A percentile compares a stretch with the other conserved stretches of the same genome.
Evolutionary conservation across 495 filamentous ascomycete species (phyloP).

Genomic region (Chaetomidium leptoderma): DNA sequence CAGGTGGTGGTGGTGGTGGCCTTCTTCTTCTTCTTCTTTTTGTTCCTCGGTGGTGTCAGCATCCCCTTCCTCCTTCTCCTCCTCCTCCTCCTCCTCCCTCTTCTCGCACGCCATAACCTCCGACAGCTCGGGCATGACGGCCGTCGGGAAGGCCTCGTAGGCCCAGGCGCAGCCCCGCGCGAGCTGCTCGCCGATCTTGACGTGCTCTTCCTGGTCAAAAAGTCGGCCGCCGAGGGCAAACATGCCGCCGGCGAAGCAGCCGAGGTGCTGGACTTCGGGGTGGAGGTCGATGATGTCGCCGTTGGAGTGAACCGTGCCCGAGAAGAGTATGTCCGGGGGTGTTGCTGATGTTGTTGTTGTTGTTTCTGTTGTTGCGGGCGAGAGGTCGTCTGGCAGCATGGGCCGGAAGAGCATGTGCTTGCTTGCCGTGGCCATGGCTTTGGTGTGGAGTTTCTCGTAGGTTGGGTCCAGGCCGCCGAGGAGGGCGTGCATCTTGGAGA

Average conservation of each 20-base stretch:
- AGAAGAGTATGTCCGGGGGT: constrained; percentile 64
- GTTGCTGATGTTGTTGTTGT: no score
- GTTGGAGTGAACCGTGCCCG: constrained; percentile 39
- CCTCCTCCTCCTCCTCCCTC: neutral
- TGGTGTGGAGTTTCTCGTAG: constrained; percentile 44
- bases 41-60: no score
- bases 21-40: neutral
- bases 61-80: no score
- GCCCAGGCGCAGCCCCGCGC: constrained; percentile 93
- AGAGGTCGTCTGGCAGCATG: constrained; percentile 47
- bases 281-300: constrained; percentile 25
- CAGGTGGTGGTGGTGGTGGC: no score
- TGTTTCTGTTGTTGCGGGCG: no score
- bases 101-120: constrained; percentile 42
- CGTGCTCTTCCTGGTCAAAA: constrained; percentile 62
- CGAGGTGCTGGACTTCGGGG: constrained; percentile 47
- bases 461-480: constrained; percentile 38
- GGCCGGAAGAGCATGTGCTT: constrained; percentile 66
- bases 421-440: constrained; percentile 58
- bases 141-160: constrained; percentile 69
- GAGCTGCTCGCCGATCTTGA: constrained; percentile 74
- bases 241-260: constrained; percentile 90
- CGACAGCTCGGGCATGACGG: constrained; percentile 85
- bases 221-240: constrained; percentile 77
- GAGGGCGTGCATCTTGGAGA: constrained; percentile 63